Evolutionary conservation across 345 rosid genomes (phyloP), one percentile per base, ranked within the genome.

Genomic region (Excoecaria cochinchinensis): DNA sequence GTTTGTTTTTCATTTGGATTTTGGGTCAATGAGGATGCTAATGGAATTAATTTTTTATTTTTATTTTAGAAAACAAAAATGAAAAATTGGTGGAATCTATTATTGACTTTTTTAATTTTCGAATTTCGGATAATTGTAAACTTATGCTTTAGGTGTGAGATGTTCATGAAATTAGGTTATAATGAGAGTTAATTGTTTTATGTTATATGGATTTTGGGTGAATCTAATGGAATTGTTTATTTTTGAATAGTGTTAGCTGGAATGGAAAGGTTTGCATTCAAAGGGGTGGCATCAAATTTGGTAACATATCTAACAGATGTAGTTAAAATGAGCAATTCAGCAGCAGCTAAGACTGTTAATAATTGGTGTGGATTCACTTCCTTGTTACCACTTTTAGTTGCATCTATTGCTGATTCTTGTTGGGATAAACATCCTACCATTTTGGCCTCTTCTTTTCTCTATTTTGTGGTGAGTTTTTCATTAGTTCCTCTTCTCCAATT

Each of bases 181-280:
- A 31, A 31, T 31, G 31, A 31, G 31, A 31, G 31, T 31, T 31
- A 31, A 31, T 31, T 31, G 31, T 2, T 7, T 48, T 63, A 40
- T 19, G 40, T 1, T 36, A 4, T 61, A 25, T 25, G 36, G 5
- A 21, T 25, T 62, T 10, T 62, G 40, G 57, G 15, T 53, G 57
- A 19, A 56, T 19, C 31, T 31, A 31, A 2, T 31, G 31, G 31
- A 31, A 31, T 31, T 31, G 31, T 31, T 31, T 31, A 31, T 0
- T 31, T 31, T 31, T 60, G 21, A 16, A 15, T 15, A 89, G 95
- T 88, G 81, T 77, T 95, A 36, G 93, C 96, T 47, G 98, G 97
- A 1, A 87, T 89, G 67, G 99, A 95, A 89, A 89, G 99, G 84
- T 91, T 88, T 86, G 99, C 95, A 36, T 95, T 90, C 88, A 95